Conservation (phyloP, 306 rosid species). For the Betula pendula region DNA sequence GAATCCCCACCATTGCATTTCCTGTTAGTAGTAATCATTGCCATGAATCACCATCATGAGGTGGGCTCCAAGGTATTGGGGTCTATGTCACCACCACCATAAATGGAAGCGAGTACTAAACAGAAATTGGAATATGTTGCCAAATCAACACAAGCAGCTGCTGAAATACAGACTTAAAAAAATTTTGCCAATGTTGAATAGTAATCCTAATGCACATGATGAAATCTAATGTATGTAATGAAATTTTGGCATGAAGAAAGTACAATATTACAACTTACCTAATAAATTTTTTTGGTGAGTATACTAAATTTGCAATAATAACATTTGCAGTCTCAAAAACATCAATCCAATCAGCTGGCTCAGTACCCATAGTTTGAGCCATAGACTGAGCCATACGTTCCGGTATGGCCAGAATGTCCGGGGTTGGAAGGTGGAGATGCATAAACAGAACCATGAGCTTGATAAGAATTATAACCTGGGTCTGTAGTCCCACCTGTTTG, state of each 20-base stretch:
- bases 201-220: not conserved
- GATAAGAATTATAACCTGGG: constrained; percentile 78
- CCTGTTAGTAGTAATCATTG: not conserved
- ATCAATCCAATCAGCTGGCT: constrained; percentile 2
- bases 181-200: not conserved
- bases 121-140: not conserved
- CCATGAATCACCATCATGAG: not conserved
- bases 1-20: not conserved
- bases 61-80: too few relatives aligned
- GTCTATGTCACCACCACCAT: not conserved
- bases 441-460: constrained; percentile 71
- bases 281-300: constrained; percentile 20
- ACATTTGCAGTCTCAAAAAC: constrained; percentile 2
- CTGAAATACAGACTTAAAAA: not conserved
- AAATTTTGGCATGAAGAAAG: not conserved
- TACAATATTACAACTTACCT: constrained; percentile 4
- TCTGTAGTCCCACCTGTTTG: constrained; percentile 61
- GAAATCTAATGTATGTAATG: not conserved
- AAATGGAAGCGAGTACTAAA: not conserved
- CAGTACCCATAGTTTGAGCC: constrained; percentile 87
- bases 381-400: constrained; percentile 75
- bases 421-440: constrained; percentile 79
- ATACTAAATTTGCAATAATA: constrained; percentile 26
- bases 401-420: constrained; percentile 51
- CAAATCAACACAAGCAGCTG: not conserved